Base-by-base conservation (phyloP, 2,329 filamentous ascomycete species). In the Fusarium sp. region DNA sequence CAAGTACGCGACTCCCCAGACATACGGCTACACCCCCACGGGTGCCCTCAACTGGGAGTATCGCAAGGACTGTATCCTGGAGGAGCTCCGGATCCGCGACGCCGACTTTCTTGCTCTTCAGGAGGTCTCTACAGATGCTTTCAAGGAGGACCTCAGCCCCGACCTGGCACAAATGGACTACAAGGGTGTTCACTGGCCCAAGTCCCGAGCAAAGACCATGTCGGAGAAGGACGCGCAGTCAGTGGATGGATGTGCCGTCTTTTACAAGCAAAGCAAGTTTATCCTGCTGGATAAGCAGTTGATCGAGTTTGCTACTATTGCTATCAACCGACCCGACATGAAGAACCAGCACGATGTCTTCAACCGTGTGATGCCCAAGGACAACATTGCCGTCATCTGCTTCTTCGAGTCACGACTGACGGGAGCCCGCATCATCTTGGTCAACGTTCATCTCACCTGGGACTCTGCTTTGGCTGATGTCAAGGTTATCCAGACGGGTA, bases 271-370 rank as follows among this genome's bases (percentile, higher is more conserved):
- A 80, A 95, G 91, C 88, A 98, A 98, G 85, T 98, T 93, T 83
- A 93, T 98, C 69, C 85, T 98, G 67, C 89, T 99, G 27, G 96
- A 98, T 85, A 98, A 98, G 85, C 94, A 97, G 80, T 86, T 98
- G 72, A 92, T 99, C 78, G 95, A 98, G 82, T 98, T 98, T 80
- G 92, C 93, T 40, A 93, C 94, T 67, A 94, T 94, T 65, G 96
- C 96, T 74, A 98, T 99, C 83, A 96, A 97, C 80, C 89, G 96
- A 74, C 94, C 95, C 4, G 96, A 98, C 81, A 98, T 98, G 91
- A 98, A 98, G 85, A 94, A 95, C 65, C 94, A 97, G 79, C 94
- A 97, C 80, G 96, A 99, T 79, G 96, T 98, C 66, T 98, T 98
- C 88, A 99, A 99, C 82, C 93, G 96, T 31, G 93, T 99, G 69